Evolutionary conservation across 495 filamentous ascomycete genomes (phyloP).

Genomic region (Beverwykella pulmonaria): DNA sequence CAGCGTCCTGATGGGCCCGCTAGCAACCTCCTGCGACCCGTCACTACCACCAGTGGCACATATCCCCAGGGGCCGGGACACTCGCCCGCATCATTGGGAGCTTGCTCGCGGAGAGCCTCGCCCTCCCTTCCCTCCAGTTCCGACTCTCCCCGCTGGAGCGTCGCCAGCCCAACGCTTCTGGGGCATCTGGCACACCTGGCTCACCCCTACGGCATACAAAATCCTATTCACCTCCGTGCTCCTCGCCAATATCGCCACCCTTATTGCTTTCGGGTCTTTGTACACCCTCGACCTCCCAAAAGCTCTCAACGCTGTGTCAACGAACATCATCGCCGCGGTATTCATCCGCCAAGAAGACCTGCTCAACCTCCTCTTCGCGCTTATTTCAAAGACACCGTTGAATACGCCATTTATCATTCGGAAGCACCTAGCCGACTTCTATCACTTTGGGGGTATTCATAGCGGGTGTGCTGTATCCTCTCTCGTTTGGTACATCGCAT

Average conservation of each 20-base stretch:
- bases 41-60: too few relatives aligned
- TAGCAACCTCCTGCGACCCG: too few relatives aligned
- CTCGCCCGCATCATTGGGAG: too few relatives aligned
- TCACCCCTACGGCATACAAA: neutral
- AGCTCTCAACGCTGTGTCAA: neutral
- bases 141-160: too few relatives aligned
- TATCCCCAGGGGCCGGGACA: too few relatives aligned
- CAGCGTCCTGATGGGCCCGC: too few relatives aligned
- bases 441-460: slow-evolving; percentile 5
- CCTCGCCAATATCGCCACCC: neutral
- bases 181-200: neutral
- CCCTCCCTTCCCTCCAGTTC: too few relatives aligned
- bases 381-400: neutral
- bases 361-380: neutral
- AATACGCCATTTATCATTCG: neutral
- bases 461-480: neutral
- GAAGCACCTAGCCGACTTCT: neutral
- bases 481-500: neutral
- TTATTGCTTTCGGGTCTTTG: neutral
- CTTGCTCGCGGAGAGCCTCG: too few relatives aligned
- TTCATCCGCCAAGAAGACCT: neutral
- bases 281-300: neutral
- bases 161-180: too few relatives aligned
- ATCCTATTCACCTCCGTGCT: neutral
- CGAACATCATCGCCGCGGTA: neutral